These are phyloP conservation scores for Pichia norvegensis DNA, from an alignment of 1,139 yeast species.

Conservation along the genomic window DNA sequence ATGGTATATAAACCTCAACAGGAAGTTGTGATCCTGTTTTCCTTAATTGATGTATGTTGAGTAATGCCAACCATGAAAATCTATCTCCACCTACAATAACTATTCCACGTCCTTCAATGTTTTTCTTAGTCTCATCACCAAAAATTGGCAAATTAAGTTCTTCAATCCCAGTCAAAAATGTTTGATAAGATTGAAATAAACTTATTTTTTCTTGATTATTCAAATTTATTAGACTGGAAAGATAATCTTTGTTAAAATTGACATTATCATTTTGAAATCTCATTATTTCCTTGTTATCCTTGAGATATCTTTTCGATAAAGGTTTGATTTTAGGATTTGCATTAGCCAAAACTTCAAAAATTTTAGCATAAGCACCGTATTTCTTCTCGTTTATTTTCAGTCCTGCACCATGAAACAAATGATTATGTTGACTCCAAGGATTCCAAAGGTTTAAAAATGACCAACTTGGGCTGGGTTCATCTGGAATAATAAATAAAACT, in stretches of 20 bases:
- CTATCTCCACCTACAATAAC: conserved; percentile 59
- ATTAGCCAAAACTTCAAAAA: conserved; percentile 23
- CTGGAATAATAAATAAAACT: background rate
- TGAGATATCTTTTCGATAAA: conserved; percentile 21
- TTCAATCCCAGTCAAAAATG: conserved; percentile 16
- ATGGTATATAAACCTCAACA: conserved; percentile 53
- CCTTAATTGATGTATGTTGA: conserved; percentile 46
- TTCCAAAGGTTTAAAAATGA: background rate
- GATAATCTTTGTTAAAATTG: conserved; percentile 26
- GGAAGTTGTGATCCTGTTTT: conserved; percentile 47
- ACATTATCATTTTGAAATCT: conserved; percentile 30
- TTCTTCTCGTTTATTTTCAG: background rate
- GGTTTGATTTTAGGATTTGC: conserved; percentile 25
- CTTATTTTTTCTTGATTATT: conserved; percentile 18
- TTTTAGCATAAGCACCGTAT: conserved; percentile 7
- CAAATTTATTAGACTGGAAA: conserved; percentile 25
- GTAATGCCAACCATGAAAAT: conserved; percentile 46
- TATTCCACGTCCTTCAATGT: conserved; percentile 41
- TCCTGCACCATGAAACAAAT: background rate
- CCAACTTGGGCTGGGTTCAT: background rate
- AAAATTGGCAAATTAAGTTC: conserved; percentile 17
- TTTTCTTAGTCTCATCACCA: conserved; percentile 12
- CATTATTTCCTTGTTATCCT: conserved; percentile 26
- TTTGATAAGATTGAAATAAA: conserved; percentile 24
- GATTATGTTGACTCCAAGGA: background rate